phyloP scores from a whole-genome alignment of 164 flowering plant species.

The Umbellularia californica region DNA sequence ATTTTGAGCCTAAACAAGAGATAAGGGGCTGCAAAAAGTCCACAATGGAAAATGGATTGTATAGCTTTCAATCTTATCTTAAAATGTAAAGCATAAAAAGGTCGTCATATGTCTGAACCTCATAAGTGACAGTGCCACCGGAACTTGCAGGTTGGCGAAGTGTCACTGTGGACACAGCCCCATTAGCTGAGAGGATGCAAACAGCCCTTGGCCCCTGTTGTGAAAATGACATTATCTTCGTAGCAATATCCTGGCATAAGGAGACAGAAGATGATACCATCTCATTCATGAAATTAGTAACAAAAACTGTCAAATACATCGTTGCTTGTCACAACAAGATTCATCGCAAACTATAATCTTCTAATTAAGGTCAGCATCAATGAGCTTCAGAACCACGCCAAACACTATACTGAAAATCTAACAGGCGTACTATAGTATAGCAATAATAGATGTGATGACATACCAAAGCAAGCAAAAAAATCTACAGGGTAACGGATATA shows the following conservation, averaged over 20 bases:
- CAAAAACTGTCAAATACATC: neutral
- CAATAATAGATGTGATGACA: neutral
- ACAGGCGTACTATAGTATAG: neutral
- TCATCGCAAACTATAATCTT: neutral
- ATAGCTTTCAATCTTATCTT: no score
- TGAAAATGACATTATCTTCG: constrained; percentile 72
- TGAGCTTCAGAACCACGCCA: neutral
- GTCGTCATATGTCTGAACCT: constrained; percentile 36
- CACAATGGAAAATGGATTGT: no score
- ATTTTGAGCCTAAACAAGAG: no score
- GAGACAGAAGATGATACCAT: neutral
- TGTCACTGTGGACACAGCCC: constrained; percentile 78
- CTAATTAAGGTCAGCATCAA: neutral
- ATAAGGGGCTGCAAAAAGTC: no score
- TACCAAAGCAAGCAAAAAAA: neutral
- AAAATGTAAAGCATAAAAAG: neutral
- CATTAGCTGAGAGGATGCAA: constrained; percentile 79
- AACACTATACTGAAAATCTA: neutral
- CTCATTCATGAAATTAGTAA: neutral
- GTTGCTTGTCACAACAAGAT: neutral
- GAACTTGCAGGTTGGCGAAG: constrained; percentile 77
- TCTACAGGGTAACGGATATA: neutral
- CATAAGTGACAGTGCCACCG: constrained; percentile 81
- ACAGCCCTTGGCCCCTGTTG: constrained; percentile 80
- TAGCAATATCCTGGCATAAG: constrained; percentile 61